Percentiles rank a stretch among this genome's conserved stretches.
These are phyloP conservation scores for Bipolaris zeicola DNA, from an alignment of 2,329 filamentous ascomycete genomes.

Conservation along the genomic window DNA sequence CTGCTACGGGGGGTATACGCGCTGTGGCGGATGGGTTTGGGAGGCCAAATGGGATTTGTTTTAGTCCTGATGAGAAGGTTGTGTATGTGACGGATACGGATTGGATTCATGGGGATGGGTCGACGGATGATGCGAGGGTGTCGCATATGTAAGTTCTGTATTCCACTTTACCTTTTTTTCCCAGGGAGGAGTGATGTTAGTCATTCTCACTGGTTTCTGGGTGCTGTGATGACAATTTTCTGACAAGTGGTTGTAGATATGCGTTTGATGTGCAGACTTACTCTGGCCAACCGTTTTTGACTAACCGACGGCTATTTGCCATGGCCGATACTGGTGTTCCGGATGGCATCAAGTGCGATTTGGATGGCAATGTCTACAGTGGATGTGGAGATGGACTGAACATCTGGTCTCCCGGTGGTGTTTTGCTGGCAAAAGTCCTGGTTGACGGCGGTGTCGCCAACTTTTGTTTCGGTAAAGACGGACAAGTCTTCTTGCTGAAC, in stretches of 20 bases:
- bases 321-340: conserved; percentile 27
- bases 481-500: conserved; percentile 56
- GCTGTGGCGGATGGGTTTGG: conserved; percentile 49
- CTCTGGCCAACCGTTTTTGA: conserved; percentile 18
- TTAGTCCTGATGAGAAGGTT: conserved; percentile 48
- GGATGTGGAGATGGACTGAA: conserved; percentile 57
- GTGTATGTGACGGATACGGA: conserved; percentile 53
- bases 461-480: conserved; percentile 56
- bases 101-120: conserved; percentile 27
- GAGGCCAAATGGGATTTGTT: conserved; percentile 52
- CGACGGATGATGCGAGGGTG: conserved; percentile 15
- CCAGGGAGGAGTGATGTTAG: not conserved
- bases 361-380: conserved; percentile 60
- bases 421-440: conserved; percentile 48
- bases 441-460: conserved; percentile 51
- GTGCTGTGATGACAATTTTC: not conserved
- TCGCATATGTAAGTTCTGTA: conserved; percentile 18
- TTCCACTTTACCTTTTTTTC: not conserved
- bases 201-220: not conserved
- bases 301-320: conserved; percentile 29
- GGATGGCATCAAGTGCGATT: conserved; percentile 34
- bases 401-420: conserved; percentile 54
- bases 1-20: conserved; percentile 41
- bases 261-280: conserved; percentile 26
- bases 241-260: conserved; percentile 16